Evolutionary conservation across 345 rosid species (phyloP).

Genomic region (Lenwebbia sp.): DNA sequence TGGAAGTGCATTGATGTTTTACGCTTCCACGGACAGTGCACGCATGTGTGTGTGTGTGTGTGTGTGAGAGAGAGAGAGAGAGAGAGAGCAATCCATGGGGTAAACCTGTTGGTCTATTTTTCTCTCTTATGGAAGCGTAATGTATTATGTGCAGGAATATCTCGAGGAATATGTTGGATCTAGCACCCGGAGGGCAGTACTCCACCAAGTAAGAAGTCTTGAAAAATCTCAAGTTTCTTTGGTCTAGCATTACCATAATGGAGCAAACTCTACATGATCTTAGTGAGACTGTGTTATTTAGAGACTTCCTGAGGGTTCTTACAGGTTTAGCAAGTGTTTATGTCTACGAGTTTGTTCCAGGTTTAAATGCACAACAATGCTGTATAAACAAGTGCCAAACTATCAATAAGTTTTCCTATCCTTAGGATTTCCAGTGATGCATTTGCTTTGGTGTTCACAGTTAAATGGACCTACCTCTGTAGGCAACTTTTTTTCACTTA

Average conservation of each 20-base stretch:
- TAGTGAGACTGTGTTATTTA: background rate
- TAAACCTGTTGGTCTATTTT: background rate
- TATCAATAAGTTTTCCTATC: background rate
- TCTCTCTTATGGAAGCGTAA: background rate
- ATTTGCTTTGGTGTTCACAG: background rate
- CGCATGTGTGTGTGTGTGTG: background rate
- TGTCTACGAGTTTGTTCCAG: background rate
- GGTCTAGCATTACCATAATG: background rate
- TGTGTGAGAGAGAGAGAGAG: no score
- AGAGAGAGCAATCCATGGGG: background rate
- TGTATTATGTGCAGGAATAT: conserved; percentile 44
- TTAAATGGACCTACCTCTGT: background rate
- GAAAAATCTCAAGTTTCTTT: background rate
- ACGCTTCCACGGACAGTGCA: background rate
- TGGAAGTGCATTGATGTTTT: background rate
- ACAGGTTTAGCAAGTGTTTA: background rate
- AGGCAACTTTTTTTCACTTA: background rate
- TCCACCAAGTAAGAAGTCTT: conserved; percentile 52
- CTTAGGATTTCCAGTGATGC: background rate
- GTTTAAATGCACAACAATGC: background rate
- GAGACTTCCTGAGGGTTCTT: background rate
- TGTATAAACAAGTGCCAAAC: background rate
- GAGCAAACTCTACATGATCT: background rate
- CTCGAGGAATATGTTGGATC: conserved; percentile 67
- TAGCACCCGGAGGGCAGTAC: conserved; percentile 48